Base-by-base conservation (phyloP, 2,329 filamentous ascomycete species). In the Nothomitra cinnamomea region DNA sequence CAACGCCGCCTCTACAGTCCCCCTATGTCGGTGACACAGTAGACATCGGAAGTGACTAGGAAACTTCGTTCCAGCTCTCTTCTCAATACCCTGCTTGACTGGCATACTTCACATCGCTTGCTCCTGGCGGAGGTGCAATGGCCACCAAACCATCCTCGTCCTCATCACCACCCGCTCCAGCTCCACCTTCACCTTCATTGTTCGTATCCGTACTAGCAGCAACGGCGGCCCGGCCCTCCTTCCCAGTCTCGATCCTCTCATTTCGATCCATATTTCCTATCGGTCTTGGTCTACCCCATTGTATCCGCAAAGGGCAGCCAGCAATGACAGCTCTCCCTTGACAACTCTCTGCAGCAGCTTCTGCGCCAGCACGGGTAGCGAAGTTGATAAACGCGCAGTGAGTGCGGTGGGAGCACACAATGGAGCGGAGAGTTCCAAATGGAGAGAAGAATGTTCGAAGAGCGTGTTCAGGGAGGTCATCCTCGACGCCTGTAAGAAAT, bases 311-410 rank as follows among this genome's bases (percentile, higher is more conserved):
- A 0, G 92, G 92, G 61, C 90, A 95, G 2, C 92, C 92, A 36
- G 88, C 82, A 61, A 98, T 86, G 5, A 96, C 79, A 0, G 88
- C 87, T 57, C 84, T 85, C 4, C 94, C 92, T 66, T 95, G 84
- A 60, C 87, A 90, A 19, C 85, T 79, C 35, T 80, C 79, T 0
- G 92, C 87, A 0, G 94, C 94, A 55, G 77, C 81, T 69, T 98
- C 92, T 0, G 94, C 92, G 1, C 78, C 83, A 57, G 87, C 80
- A 55, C 92, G 78, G 2, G 83, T 86, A 60, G 88, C 81, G 65
- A 87, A 98, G 69, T 98, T 98, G 69, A 98, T 75, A 64, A 96
- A 98, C 1, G 92, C 92, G 66, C 89, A 96, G 64, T 96, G 92
- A 15, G 90, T 90, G 72, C 94, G 88, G 70, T 98, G 92, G 5